These are phyloP conservation scores for Gomphus sp. DNA, from an alignment of 1,284 basidiomycete genomes.

Conservation along the genomic window DNA sequence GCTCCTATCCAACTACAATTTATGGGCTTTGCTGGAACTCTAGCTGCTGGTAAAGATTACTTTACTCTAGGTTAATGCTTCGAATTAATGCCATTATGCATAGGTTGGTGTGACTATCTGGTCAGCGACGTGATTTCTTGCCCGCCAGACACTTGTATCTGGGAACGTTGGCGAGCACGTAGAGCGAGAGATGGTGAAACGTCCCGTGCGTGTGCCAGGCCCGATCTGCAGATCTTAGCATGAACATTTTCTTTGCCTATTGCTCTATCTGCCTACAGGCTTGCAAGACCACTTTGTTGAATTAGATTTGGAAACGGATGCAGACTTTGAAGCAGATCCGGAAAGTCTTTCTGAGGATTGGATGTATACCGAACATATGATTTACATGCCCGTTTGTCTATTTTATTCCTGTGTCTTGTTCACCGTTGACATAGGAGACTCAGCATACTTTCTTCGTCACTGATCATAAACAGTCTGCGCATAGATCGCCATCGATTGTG, in stretches of 20 bases:
- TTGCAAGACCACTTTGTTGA: slow-evolving; percentile 13
- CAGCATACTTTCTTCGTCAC: slow-evolving; percentile 53
- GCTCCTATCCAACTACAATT: slow-evolving; percentile 52
- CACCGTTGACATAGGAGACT: not conserved
- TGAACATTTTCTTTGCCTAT: not conserved
- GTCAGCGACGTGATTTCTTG: slow-evolving; percentile 45
- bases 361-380: slow-evolving; percentile 44
- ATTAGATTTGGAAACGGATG: slow-evolving; percentile 25
- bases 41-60: slow-evolving; percentile 32
- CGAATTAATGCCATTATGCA: not conserved
- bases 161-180: slow-evolving; percentile 28
- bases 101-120: slow-evolving; percentile 55
- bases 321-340: slow-evolving; percentile 41
- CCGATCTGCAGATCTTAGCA: not conserved
- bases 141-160: slow-evolving; percentile 35
- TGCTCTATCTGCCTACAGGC: not conserved
- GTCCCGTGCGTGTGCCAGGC: not conserved
- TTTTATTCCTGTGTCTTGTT: not conserved
- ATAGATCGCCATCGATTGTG: slow-evolving; percentile 14
- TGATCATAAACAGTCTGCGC: slow-evolving; percentile 42
- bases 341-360: slow-evolving; percentile 37
- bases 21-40: slow-evolving; percentile 50
- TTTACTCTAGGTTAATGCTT: not conserved
- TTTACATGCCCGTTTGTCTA: slow-evolving; percentile 39
- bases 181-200: slow-evolving; percentile 10